phyloP scores from a whole-genome alignment of 2,329 filamentous ascomycete genomes.

The Lecanosticta acicola region DNA sequence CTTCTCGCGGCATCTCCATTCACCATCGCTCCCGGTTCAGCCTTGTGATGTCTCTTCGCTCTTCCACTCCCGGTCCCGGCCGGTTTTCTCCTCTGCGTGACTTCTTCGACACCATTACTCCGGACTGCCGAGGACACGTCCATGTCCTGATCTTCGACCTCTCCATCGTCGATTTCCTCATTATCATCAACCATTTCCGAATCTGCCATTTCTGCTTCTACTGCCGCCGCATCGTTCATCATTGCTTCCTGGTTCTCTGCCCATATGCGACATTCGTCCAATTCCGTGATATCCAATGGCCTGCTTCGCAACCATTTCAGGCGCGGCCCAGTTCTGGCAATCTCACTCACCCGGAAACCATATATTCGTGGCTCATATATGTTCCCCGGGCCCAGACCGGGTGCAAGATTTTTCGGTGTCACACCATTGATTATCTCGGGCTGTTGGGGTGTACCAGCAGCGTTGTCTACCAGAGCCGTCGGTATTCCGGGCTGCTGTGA shows the following conservation, averaged over 20 bases:
- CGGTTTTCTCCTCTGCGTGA: conserved; percentile 16
- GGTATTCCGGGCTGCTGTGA: conserved; percentile 27
- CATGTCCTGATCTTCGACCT: conserved; percentile 30
- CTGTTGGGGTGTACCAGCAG: conserved; percentile 37
- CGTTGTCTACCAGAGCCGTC: conserved; percentile 9
- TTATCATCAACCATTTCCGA: conserved; percentile 30
- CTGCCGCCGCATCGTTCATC: conserved; percentile 9
- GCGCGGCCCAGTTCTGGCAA: conserved; percentile 79
- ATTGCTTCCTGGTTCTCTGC: conserved; percentile 23
- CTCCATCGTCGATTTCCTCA: conserved; percentile 24
- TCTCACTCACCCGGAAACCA: conserved; percentile 88
- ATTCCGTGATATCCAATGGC: conserved; percentile 69
- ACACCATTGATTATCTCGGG: conserved; percentile 72
- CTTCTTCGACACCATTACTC: conserved; percentile 10
- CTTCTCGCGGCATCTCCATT: conserved; percentile 18
- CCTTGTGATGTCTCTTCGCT: conserved; percentile 9
- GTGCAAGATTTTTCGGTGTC: conserved; percentile 77
- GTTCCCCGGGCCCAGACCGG: conserved; percentile 71
- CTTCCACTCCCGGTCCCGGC: conserved; percentile 5
- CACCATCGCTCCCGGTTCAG: conserved; percentile 8
- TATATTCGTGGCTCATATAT: conserved; percentile 97
- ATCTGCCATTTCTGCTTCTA: conserved; percentile 18
- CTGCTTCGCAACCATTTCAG: conserved; percentile 95
- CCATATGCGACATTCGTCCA: conserved; percentile 63
- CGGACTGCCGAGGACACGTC: conserved; percentile 13